phyloP scores from a whole-genome alignment of 306 rosid genomes.

The Mimosa pudica region DNA sequence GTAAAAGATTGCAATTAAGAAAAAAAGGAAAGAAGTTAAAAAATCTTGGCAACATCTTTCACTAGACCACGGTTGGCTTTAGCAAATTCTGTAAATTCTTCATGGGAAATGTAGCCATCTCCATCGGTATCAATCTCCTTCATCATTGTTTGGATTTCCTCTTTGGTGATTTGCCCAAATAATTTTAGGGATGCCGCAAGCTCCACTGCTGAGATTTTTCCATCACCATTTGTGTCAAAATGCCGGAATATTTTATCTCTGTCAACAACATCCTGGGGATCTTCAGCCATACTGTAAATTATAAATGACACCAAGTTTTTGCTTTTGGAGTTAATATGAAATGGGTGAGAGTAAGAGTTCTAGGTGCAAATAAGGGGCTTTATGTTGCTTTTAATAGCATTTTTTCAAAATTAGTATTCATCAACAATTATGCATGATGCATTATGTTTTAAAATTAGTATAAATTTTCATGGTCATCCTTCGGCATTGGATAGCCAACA shows the following conservation, averaged over 20 bases:
- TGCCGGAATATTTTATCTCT: conserved; percentile 53
- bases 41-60: conserved; percentile 59
- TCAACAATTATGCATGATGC: no score
- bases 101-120: conserved; percentile 56
- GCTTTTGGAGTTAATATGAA: background rate
- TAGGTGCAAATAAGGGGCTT: conserved; percentile 34
- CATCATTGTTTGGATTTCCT: conserved; percentile 61
- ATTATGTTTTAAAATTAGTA: no score
- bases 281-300: background rate
- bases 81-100: conserved; percentile 55
- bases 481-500: no score
- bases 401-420: no score
- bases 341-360: conserved; percentile 1
- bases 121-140: conserved; percentile 55
- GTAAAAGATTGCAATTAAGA: background rate
- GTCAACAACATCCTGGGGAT: conserved; percentile 39
- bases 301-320: background rate
- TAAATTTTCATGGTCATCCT: no score
- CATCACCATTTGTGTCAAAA: conserved; percentile 56
- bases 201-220: conserved; percentile 57
- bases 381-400: conserved; percentile 4
- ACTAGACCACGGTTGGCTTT: conserved; percentile 51
- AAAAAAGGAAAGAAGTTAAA: conserved; percentile 10
- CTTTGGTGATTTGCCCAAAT: conserved; percentile 45
- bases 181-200: conserved; percentile 55